phyloP scores from a whole-genome alignment of 2,329 filamentous ascomycete genomes.

The Phyllosticta citribraziliensis region DNA sequence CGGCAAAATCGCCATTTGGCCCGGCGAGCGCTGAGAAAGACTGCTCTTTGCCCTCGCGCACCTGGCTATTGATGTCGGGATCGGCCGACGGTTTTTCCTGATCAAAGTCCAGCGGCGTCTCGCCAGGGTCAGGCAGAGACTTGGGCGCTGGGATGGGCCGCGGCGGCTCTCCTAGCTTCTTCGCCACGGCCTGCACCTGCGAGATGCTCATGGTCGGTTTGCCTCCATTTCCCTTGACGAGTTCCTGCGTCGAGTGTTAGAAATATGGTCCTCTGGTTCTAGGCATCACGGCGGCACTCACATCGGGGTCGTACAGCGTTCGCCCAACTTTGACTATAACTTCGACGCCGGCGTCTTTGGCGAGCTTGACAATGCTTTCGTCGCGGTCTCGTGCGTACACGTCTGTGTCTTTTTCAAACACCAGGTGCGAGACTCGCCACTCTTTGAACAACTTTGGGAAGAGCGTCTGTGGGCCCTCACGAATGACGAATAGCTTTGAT shows the following conservation, averaged over 20 bases:
- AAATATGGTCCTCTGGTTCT: neutral
- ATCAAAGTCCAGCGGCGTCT: conserved; percentile 50
- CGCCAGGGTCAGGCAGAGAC: conserved; percentile 54
- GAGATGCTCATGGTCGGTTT: conserved; percentile 67
- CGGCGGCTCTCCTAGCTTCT: conserved; percentile 52
- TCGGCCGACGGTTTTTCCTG: conserved; percentile 41
- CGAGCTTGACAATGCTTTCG: conserved; percentile 47
- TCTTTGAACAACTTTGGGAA: conserved; percentile 62
- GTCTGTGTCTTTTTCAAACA: conserved; percentile 73
- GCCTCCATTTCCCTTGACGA: conserved; percentile 55
- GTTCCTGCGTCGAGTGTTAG: conserved; percentile 18
- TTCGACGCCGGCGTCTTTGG: conserved; percentile 54
- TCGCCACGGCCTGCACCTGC: conserved; percentile 45
- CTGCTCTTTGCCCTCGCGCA: conserved; percentile 45
- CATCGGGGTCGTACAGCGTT: conserved; percentile 65
- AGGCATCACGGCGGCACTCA: neutral
- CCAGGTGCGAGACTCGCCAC: conserved; percentile 66
- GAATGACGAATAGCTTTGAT: conserved; percentile 61
- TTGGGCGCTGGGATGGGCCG: conserved; percentile 52
- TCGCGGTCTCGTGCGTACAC: conserved; percentile 60
- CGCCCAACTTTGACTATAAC: conserved; percentile 56
- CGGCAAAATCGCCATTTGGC: conserved; percentile 56
- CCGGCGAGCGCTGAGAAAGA: conserved; percentile 55
- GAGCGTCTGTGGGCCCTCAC: conserved; percentile 62
- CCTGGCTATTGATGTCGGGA: conserved; percentile 51